A percentile compares a stretch with the other conserved stretches of the same genome.
Evolutionary conservation across 1,139 yeast species (phyloP).

Genomic region (Hyphopichia khmerensis): DNA sequence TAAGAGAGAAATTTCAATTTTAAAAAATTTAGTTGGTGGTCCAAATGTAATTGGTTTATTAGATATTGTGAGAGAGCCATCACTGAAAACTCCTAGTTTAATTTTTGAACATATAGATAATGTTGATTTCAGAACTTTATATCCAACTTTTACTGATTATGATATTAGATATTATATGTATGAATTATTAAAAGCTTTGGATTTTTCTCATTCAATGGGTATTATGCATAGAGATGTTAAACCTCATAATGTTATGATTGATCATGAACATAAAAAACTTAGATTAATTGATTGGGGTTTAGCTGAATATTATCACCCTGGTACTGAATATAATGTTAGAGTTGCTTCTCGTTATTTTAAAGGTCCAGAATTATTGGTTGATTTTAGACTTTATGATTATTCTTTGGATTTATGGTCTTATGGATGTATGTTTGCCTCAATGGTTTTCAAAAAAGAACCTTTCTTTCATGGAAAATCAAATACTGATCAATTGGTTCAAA

Average conservation of each 20-base stretch:
- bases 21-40: slow-evolving; percentile 85
- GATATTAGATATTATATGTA: slow-evolving; percentile 89
- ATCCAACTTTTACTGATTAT: slow-evolving; percentile 81
- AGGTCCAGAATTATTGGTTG: slow-evolving; percentile 96
- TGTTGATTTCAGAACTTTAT: slow-evolving; percentile 84
- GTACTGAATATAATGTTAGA: slow-evolving; percentile 92
- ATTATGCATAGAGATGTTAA: slow-evolving; percentile 98
- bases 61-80: slow-evolving; percentile 89
- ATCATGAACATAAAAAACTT: slow-evolving; percentile 68
- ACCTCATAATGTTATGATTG: slow-evolving; percentile 98
- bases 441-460: slow-evolving; percentile 94
- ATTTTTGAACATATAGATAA: slow-evolving; percentile 90
- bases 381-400: slow-evolving; percentile 89
- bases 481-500: slow-evolving; percentile 93
- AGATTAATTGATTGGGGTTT: slow-evolving; percentile 98
- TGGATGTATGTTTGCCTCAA: slow-evolving; percentile 98
- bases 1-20: slow-evolving; percentile 88
- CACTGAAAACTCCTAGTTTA: slow-evolving; percentile 88
- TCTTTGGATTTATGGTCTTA: slow-evolving; percentile 95
- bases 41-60: slow-evolving; percentile 78
- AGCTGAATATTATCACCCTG: slow-evolving; percentile 96
- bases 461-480: slow-evolving; percentile 96
- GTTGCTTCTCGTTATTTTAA: slow-evolving; percentile 98
- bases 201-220: slow-evolving; percentile 95
- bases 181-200: slow-evolving; percentile 85